Evolutionary conservation across 768 basidiomycete species (phyloP).

Genomic region (Boletus sp.): DNA sequence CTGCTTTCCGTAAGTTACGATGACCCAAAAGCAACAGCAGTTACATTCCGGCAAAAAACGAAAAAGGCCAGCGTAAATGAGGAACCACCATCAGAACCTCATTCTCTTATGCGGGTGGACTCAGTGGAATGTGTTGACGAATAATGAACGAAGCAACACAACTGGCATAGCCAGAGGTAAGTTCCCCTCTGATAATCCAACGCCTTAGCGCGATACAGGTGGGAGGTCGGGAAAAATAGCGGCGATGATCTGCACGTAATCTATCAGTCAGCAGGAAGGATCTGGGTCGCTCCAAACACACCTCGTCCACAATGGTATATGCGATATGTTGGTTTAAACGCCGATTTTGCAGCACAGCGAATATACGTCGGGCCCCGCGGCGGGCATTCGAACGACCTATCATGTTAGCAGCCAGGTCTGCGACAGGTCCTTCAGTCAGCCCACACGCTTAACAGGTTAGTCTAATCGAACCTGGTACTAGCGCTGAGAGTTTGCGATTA

Average conservation of each 20-base stretch:
- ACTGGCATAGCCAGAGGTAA: not conserved
- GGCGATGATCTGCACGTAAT: constrained; percentile 46
- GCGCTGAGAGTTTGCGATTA: constrained; percentile 82
- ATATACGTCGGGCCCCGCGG: constrained; percentile 87
- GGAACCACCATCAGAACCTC: not conserved
- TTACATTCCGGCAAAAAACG: constrained; percentile 43
- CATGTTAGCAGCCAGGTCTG: constrained; percentile 95
- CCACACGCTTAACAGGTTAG: not conserved
- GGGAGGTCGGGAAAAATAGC: constrained; percentile 58
- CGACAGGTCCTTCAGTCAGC: not conserved
- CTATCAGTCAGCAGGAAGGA: constrained; percentile 4
- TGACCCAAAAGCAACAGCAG: constrained; percentile 59
- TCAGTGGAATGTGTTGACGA: constrained; percentile 1
- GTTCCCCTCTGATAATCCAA: not conserved
- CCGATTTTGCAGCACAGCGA: constrained; percentile 90
- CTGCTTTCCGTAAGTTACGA: constrained; percentile 49
- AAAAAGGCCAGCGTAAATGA: constrained; percentile 21
- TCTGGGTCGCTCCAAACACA: constrained; percentile 32
- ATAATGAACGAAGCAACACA: not conserved
- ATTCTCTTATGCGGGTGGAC: constrained; percentile 20
- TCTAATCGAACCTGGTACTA: constrained; percentile 74
- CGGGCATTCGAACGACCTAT: constrained; percentile 96
- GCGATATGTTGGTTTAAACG: constrained; percentile 93
- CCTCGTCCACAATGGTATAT: constrained; percentile 89
- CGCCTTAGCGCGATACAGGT: constrained; percentile 8